A percentile compares a stretch with the other conserved stretches of the same genome.
Evolutionary conservation across 2,329 filamentous ascomycete species (phyloP).

Genomic region (Cytospora schulzeri): DNA sequence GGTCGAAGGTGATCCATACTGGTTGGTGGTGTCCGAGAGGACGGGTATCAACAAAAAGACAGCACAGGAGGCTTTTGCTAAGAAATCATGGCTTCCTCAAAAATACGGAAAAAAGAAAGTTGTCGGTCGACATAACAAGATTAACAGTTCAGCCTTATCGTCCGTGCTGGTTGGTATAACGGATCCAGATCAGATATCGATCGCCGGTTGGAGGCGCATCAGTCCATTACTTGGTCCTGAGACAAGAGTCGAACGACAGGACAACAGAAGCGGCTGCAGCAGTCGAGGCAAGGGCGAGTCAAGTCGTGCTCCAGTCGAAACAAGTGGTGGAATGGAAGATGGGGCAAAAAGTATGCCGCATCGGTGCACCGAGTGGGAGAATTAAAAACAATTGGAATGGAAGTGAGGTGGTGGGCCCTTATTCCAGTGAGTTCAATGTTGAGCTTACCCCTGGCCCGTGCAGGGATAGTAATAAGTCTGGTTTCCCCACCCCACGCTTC

Average conservation of each 20-base stretch:
- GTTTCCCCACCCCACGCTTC: neutral
- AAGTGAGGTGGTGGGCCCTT: neutral
- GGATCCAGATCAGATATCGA: constrained; percentile 16
- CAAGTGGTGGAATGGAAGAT: neutral
- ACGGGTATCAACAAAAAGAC: neutral
- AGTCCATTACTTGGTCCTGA: constrained; percentile 26
- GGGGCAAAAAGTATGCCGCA: constrained; percentile 1
- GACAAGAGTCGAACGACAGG: constrained; percentile 27
- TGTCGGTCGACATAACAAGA: constrained; percentile 21
- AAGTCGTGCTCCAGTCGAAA: constrained; percentile 7
- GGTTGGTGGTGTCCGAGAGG: constrained; percentile 1
- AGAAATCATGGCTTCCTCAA: constrained; percentile 17
- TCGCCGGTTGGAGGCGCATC: constrained; percentile 24
- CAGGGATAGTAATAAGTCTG: constrained; percentile 1
- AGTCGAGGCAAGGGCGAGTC: neutral
- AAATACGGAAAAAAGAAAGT: neutral
- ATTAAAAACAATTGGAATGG: neutral
- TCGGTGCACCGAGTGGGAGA: neutral
- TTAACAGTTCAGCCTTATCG: neutral
- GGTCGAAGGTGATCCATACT: constrained; percentile 26
- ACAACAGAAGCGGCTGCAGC: constrained; percentile 6
- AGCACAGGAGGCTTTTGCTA: neutral
- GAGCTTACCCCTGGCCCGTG: neutral
- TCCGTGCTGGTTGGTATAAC: neutral
- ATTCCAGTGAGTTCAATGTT: neutral